These are phyloP conservation scores for Ustilago nuda DNA, from an alignment of 1,284 basidiomycete species.

Conservation along the genomic window DNA sequence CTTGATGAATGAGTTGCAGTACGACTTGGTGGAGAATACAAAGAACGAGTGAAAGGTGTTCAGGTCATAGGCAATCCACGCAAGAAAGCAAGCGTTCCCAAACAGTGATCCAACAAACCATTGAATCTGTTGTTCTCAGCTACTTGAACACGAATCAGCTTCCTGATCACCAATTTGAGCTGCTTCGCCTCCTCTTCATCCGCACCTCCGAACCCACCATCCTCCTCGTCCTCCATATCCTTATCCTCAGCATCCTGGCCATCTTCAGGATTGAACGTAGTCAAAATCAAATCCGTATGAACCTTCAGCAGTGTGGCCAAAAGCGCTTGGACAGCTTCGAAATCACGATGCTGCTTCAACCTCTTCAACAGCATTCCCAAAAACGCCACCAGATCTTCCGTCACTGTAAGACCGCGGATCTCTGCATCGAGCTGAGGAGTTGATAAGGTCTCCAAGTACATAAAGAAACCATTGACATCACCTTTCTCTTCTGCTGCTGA, in stretches of 20 bases:
- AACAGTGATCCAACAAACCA: slow-evolving; percentile 62
- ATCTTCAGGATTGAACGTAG: slow-evolving; percentile 71
- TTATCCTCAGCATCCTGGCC: slow-evolving; percentile 73
- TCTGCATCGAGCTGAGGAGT: slow-evolving; percentile 92
- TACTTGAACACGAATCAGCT: slow-evolving; percentile 54
- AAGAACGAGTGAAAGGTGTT: neutral
- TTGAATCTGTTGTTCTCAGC: slow-evolving; percentile 54
- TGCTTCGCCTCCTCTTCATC: slow-evolving; percentile 36
- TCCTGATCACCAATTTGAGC: slow-evolving; percentile 47
- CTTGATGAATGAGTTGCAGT: neutral
- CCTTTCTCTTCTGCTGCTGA: slow-evolving; percentile 37
- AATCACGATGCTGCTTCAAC: slow-evolving; percentile 84
- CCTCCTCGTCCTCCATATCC: slow-evolving; percentile 26
- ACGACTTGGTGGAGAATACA: neutral
- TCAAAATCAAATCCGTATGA: slow-evolving; percentile 77
- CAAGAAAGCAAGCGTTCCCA: slow-evolving; percentile 63
- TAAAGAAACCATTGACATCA: slow-evolving; percentile 76
- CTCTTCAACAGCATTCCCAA: slow-evolving; percentile 80
- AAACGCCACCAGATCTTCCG: slow-evolving; percentile 78
- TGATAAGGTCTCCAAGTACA: slow-evolving; percentile 84
- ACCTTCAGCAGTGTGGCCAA: slow-evolving; percentile 84
- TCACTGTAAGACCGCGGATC: slow-evolving; percentile 79
- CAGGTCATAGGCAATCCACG: slow-evolving; percentile 63
- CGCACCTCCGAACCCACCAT: slow-evolving; percentile 6
- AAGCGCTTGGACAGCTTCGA: slow-evolving; percentile 93